These are phyloP conservation scores for Antitrichia curtipendula DNA, from an alignment of 225 moss, liverwort and hornwort species.

Conservation along the genomic window DNA sequence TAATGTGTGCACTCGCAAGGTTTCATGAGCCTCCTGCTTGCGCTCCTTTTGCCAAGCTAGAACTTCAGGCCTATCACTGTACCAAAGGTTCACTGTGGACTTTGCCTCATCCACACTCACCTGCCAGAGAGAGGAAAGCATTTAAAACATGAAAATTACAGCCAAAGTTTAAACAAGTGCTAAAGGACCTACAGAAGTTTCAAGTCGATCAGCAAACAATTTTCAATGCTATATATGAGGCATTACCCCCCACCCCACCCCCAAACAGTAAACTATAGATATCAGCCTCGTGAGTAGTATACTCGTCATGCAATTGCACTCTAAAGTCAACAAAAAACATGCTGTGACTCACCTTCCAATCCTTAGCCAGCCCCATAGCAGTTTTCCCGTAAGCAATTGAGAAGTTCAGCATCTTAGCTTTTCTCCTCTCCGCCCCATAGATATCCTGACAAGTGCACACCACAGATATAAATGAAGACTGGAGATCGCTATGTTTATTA, in stretches of 20 bases:
- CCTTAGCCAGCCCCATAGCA: slow-evolving; percentile 89
- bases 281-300: neutral
- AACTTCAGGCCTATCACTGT: slow-evolving; percentile 93
- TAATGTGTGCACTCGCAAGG: slow-evolving; percentile 67
- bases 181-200: neutral
- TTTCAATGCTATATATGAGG: neutral
- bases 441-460: slow-evolving; percentile 45
- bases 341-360: slow-evolving; percentile 71
- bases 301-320: neutral
- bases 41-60: slow-evolving; percentile 74
- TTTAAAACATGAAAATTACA: neutral
- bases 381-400: slow-evolving; percentile 99
- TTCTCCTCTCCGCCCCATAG: slow-evolving; percentile 89
- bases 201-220: neutral
- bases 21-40: slow-evolving; percentile 54
- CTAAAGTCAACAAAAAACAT: neutral
- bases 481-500: neutral
- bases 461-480: neutral
- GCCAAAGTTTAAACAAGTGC: neutral
- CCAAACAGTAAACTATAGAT: neutral
- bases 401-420: slow-evolving; percentile 99
- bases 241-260: neutral
- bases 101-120: slow-evolving; percentile 85
- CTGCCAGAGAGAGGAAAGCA: slow-evolving; percentile 10
- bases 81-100: slow-evolving; percentile 80